Conservation (phyloP, 139 green algal species). For the Zygnema cylindricum region DNA sequence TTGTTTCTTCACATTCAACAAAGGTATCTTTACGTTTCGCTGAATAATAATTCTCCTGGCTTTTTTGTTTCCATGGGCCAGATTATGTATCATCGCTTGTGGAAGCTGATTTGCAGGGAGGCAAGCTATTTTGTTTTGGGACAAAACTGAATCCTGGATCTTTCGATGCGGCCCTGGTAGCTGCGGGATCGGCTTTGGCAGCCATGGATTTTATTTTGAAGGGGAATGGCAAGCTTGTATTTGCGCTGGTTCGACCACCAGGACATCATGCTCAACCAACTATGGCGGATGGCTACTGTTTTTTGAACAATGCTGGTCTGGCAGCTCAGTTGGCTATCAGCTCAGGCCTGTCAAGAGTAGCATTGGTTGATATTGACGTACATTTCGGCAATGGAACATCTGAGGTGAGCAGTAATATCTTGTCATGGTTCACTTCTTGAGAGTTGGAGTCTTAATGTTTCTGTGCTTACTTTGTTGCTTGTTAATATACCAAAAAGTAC, state of each 20-base stretch:
- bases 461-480: too few relatives aligned
- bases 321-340: conserved; percentile 7
- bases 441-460: too few relatives aligned
- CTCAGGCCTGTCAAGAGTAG: neutral
- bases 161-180: conserved; percentile 65
- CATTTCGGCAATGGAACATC: conserved; percentile 58
- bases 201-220: conserved; percentile 67
- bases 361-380: conserved; percentile 56
- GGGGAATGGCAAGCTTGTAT: conserved; percentile 22
- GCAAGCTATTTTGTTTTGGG: conserved; percentile 17
- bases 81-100: conserved; percentile 28
- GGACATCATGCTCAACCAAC: conserved; percentile 47
- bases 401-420: neutral
- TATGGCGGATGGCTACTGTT: conserved; percentile 42
- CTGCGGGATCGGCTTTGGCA: conserved; percentile 67
- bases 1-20: too few relatives aligned
- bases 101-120: neutral
- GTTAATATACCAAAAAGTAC: too few relatives aligned
- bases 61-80: neutral
- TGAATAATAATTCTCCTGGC: too few relatives aligned
- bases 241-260: conserved; percentile 42
- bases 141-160: conserved; percentile 50
- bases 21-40: too few relatives aligned
- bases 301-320: conserved; percentile 55
- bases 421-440: too few relatives aligned